Percentiles rank a stretch among this genome's conserved stretches.
phyloP scores from a whole-genome alignment of 1,284 basidiomycete genomes.

The Melampsora medusae region DNA sequence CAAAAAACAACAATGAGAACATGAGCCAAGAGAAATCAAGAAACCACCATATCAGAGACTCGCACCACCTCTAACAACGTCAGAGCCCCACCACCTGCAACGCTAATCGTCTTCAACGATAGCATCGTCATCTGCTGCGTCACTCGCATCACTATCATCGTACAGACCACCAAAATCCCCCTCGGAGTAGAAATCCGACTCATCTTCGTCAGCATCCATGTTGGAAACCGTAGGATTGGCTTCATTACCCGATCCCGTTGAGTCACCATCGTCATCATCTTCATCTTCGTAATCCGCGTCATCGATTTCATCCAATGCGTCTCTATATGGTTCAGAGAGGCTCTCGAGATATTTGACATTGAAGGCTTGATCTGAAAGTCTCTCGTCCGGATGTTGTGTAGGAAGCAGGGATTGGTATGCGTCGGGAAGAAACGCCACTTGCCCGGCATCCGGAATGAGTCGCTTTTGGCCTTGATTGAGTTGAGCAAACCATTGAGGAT shows the following conservation, averaged over 20 bases:
- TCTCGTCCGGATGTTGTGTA: constrained; percentile 20
- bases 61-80: no score
- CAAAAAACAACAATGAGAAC: no score
- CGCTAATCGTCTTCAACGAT: not conserved
- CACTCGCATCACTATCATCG: not conserved
- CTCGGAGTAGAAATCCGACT: constrained; percentile 1
- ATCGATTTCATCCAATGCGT: not conserved
- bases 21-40: no score
- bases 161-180: not conserved
- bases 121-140: not conserved
- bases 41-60: no score
- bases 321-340: constrained; percentile 13
- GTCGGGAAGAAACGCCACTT: constrained; percentile 22
- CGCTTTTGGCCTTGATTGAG: not conserved
- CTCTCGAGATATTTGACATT: constrained; percentile 16
- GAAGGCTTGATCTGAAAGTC: constrained; percentile 4
- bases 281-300: not conserved
- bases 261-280: not conserved
- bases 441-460: not conserved
- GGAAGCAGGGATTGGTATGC: not conserved
- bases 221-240: no score
- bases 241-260: no score
- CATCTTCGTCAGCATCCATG: not conserved
- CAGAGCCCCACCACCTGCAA: no score
- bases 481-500: constrained; percentile 14